Base-by-base conservation (phyloP, 2,329 filamentous ascomycete species). In the Trichoderma afroharzianum region DNA sequence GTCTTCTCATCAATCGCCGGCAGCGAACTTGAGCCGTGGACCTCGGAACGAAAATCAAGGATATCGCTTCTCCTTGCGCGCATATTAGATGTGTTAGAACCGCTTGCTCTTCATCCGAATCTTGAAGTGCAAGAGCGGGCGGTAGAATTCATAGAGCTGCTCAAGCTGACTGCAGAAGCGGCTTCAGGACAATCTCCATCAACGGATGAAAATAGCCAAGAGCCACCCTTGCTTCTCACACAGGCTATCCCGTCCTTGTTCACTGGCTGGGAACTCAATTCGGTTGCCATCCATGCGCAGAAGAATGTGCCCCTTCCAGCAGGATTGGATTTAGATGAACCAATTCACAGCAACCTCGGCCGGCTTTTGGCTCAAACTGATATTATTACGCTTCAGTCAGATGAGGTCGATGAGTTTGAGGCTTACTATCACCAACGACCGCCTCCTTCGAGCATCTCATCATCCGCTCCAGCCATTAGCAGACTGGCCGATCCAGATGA, bases 81-180 rank as follows among this genome's bases (percentile, higher is more conserved):
- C 2, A 90, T 98, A 7, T 88, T 97, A 24, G 89, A 96, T 79
- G 92, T 93, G 62, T 84, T 97, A 26, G 95, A 98, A 76, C 88
- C 91, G 1, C 82, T 98, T 18, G 90, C 91, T 0, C 86, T 91
- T 53, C 94, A 98, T 79, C 95, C 95, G 0, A 93, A 91, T 76
- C 86, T 99, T 1, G 96, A 99, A 79, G 94, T 99, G 4, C 96
- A 99, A 81, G 96, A 98, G 80, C 90, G 96, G 71, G 92, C 95
- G 3, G 95, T 98, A 1, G 95, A 98, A 78, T 97, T 97, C 76
- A 87, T 94, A 0, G 96, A 99, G 79, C 86, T 98, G 14, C 88
- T 98, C 77, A 94, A 94, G 72, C 85, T 99, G 58, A 94, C 93
- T 2, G 90, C 91, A 1, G 96, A 99, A 82, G 94, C 95, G 15